Base-by-base conservation (phyloP, 805 yeast species). In the Wickerhamiella kurtzmanii region DNA sequence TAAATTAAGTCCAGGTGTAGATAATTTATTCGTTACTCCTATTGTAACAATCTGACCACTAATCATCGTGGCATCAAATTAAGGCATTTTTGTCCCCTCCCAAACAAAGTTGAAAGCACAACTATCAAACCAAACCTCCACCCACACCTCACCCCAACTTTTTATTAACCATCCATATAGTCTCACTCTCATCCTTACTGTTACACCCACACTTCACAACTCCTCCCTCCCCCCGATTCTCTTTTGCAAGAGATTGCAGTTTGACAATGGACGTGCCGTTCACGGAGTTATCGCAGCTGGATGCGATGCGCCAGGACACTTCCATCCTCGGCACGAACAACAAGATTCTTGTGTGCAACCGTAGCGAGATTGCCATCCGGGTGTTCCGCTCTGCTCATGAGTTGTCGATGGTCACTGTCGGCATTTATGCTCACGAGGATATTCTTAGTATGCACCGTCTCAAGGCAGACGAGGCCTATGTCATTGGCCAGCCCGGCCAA, bases 351-450 rank as follows among this genome's bases (percentile, higher is more conserved):
- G 70, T 58, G 6, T 58, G 59, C 19, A 58, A 58, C 53, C 54
- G 61, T 32, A 53, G 57, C 32, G 61, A 58, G 49, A 58, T 57
- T 35, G 63, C 65, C 32, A 55, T 61, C 41, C 63, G 68, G 52
- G 88, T 89, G 64, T 89, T 89, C 69, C 77, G 98, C 69, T 81
- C 96, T 35, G 98, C 98, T 51, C 98, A 92, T 68, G 98, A 89
- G 67, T 73, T 89, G 60, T 82, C 95, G 19, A 85, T 92, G 95
- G 87, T 84, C 61, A 88, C 98, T 0, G 96, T 92, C 38, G 98
- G 97, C 41, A 82, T 89, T 61, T 89, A 87, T 66, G 87, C 96
- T 35, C 94, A 89, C 64, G 96, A 92, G 68, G 98, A 89, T 65
- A 73, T 95, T 52, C 72, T 89, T 59, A 82, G 95, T 11, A 85